Evolutionary conservation across 345 rosid species (phyloP).

Genomic region (Gossypium sturtianum): DNA sequence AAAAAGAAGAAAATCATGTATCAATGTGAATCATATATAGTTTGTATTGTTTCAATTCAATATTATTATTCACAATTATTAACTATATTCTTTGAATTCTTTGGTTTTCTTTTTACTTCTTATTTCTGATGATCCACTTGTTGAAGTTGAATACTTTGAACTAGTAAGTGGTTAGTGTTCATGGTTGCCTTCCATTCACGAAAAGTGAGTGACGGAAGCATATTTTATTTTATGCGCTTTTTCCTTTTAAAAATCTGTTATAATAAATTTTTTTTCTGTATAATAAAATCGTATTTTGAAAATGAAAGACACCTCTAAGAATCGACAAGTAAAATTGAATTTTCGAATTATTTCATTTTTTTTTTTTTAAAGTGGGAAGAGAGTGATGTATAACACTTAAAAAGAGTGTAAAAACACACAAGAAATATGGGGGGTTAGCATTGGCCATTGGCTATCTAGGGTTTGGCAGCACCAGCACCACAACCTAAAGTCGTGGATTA

Average conservation of each 20-base stretch:
- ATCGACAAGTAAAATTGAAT: neutral
- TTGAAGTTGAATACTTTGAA: slow-evolving; percentile 75
- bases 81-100: slow-evolving; percentile 25
- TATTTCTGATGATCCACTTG: slow-evolving; percentile 36
- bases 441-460: slow-evolving; percentile 22
- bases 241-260: neutral
- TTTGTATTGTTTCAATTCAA: slow-evolving; percentile 18
- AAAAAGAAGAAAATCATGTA: neutral
- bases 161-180: slow-evolving; percentile 74
- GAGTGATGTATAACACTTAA: too few relatives aligned
- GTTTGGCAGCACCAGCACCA: slow-evolving; percentile 62
- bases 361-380: neutral
- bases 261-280: too few relatives aligned
- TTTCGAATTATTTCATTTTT: neutral
- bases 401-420: slow-evolving; percentile 9
- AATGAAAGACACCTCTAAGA: neutral
- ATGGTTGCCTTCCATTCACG: slow-evolving; percentile 91
- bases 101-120: neutral
- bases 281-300: neutral
- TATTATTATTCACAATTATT: slow-evolving; percentile 2
- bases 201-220: slow-evolving; percentile 71
- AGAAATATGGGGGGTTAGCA: slow-evolving; percentile 15
- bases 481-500: slow-evolving; percentile 67
- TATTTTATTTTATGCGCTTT: slow-evolving; percentile 26
- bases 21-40: slow-evolving; percentile 38